Evolutionary conservation across 495 filamentous ascomycete genomes (phyloP).

Genomic region (Neurospora sp.): DNA sequence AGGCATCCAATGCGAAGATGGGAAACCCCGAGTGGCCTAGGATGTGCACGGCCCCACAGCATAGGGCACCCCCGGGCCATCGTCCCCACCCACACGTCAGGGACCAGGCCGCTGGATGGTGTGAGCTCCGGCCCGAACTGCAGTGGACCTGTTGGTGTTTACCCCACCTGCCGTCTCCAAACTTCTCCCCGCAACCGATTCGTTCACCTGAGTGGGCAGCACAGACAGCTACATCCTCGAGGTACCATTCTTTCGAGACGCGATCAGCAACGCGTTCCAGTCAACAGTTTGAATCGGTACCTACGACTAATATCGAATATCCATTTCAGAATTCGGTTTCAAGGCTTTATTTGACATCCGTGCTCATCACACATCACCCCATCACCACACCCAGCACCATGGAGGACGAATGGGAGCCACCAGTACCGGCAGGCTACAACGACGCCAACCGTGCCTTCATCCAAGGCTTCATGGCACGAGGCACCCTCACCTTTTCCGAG

Average conservation of each 20-base stretch:
- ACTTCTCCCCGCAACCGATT: background rate
- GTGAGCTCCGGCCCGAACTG: background rate
- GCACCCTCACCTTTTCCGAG: conserved; percentile 63
- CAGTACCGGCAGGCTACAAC: conserved; percentile 23
- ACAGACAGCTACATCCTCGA: background rate
- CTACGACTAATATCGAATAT: background rate
- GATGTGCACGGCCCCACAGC: background rate
- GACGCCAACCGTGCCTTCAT: conserved; percentile 85
- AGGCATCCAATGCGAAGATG: background rate
- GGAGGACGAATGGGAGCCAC: conserved; percentile 21
- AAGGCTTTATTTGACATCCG: background rate
- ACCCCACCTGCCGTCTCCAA: background rate
- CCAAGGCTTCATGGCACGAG: conserved; percentile 76
- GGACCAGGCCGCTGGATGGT: background rate
- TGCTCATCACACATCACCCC: background rate
- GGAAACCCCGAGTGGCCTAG: background rate
- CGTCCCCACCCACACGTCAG: background rate
- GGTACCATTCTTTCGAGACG: background rate
- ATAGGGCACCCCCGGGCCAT: background rate
- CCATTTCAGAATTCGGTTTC: background rate
- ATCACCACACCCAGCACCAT: conserved; percentile 2
- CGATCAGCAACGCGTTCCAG: background rate
- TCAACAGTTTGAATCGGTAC: background rate
- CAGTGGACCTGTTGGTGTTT: background rate
- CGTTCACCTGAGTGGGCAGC: background rate